Base-by-base conservation (phyloP, 495 filamentous ascomycete species). In the Penicillium antarcticum region DNA sequence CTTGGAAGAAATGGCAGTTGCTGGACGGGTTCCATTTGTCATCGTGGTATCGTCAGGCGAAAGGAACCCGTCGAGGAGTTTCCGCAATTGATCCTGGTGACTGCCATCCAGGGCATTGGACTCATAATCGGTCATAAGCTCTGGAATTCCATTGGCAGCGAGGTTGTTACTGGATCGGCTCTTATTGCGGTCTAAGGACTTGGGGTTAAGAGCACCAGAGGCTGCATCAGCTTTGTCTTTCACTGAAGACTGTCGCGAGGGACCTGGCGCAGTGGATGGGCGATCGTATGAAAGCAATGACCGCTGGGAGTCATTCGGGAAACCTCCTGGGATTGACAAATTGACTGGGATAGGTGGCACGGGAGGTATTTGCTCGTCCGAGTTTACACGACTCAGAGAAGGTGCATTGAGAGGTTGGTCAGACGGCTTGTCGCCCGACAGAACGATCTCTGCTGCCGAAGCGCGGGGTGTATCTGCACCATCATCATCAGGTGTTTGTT, bases 281-380 rank as follows among this genome's bases (percentile, higher is more conserved):
- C 69, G 69, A 21, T 70, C 69, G 17, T 53, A 40, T 31, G 60
- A 62, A 4, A 61, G 17, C 46, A 70, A 42, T 4, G 67, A 73
- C 12, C 66, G 66, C 43, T 71, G 65, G n/a, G 68, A 69, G 37
- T 67, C 68, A 33, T 67, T 69, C 4, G 72, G 66, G 42, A 68
- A 69, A 29, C 66, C 65, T 21, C 68, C 68, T 5, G 70, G 69
- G 32, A 72, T 67, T 17, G 66, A 53, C n/a, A 77, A 51, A 9
- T 58, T 63, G 1, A 57, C 53, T 23, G 74, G 74, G 17, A 75
- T 68, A 11, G 74, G 74, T 16, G 72, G 74, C 2, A 77, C 73
- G 6, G 74, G 74, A 5, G 74, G 72, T 16, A 77, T 72, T 18
- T 53, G 59, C 23, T 68, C 58, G 13, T 49, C 26, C 16, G 61